Conservation (phyloP, 192 early-diverging fungal species). For the Coemansia sp. region DNA sequence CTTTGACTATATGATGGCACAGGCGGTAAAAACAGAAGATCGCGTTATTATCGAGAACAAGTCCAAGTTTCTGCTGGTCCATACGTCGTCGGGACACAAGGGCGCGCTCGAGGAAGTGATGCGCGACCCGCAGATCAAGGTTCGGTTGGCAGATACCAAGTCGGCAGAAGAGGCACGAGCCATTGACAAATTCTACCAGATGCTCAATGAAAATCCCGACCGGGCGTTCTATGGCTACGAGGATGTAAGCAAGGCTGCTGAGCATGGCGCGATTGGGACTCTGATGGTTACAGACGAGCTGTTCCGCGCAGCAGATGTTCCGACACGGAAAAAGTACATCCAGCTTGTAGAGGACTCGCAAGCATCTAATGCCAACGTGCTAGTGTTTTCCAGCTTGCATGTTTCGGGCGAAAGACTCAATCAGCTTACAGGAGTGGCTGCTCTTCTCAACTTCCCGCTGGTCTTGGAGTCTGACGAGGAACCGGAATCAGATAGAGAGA, state of each 20-base stretch:
- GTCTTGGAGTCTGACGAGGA: slow-evolving; percentile 74
- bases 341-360: slow-evolving; percentile 79
- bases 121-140: slow-evolving; percentile 75
- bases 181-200: slow-evolving; percentile 83
- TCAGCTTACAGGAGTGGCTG: slow-evolving; percentile 93
- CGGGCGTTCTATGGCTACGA: slow-evolving; percentile 90
- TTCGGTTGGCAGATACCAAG: slow-evolving; percentile 87
- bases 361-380: slow-evolving; percentile 69
- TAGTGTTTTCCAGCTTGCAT: slow-evolving; percentile 91
- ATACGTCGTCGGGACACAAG: slow-evolving; percentile 95
- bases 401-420: slow-evolving; percentile 94
- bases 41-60: slow-evolving; percentile 80
- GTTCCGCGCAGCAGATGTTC: slow-evolving; percentile 86
- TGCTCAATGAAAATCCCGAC: slow-evolving; percentile 85
- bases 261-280: slow-evolving; percentile 80
- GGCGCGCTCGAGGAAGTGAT: slow-evolving; percentile 94
- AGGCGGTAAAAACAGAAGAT: slow-evolving; percentile 80
- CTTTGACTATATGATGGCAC: slow-evolving; percentile 79
- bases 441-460: slow-evolving; percentile 88
- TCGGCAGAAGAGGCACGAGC: slow-evolving; percentile 79
- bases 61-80: slow-evolving; percentile 83
- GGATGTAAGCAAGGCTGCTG: slow-evolving; percentile 81
- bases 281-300: slow-evolving; percentile 91
- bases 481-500: neutral
- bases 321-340: slow-evolving; percentile 82